Conservation (phyloP, 176 grass and related monocot genomes). For the Triticum monococcum region DNA sequence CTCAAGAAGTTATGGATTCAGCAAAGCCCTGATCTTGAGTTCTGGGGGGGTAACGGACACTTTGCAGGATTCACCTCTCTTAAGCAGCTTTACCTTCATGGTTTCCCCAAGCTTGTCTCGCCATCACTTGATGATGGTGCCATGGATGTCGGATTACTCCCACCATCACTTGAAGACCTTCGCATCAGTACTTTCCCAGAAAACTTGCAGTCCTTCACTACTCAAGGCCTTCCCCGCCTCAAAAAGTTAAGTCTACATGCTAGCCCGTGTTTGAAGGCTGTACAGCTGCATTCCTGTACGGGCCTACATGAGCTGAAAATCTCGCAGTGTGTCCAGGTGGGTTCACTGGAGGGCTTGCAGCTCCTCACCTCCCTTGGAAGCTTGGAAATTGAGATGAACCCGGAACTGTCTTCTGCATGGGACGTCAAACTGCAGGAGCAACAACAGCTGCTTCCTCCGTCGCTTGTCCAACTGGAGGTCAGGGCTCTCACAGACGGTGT, state of each 20-base stretch:
- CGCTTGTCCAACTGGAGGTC: no score
- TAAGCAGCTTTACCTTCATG: fast-evolving
- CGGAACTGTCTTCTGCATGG: neutral
- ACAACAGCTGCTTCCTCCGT: neutral
- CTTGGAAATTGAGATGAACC: neutral
- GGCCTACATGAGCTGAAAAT: neutral
- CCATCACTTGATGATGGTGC: neutral
- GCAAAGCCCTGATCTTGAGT: neutral
- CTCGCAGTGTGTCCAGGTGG: neutral
- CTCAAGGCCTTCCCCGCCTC: neutral
- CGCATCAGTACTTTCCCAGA: neutral
- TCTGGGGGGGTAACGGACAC: neutral
- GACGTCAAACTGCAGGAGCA: neutral
- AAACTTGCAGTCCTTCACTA: neutral
- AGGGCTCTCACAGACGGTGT: neutral
- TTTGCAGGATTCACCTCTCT: constrained; percentile 1
- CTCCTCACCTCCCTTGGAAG: neutral
- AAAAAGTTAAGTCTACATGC: fast-evolving
- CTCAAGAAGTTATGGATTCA: neutral
- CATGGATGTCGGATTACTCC: neutral
- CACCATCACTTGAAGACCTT: neutral
- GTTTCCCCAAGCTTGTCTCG: neutral
- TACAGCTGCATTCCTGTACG: neutral
- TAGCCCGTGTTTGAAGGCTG: neutral
- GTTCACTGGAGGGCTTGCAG: constrained; percentile 14